phyloP scores from a whole-genome alignment of 139 green algal species.

The Cymbomonas tetramitiformis region DNA sequence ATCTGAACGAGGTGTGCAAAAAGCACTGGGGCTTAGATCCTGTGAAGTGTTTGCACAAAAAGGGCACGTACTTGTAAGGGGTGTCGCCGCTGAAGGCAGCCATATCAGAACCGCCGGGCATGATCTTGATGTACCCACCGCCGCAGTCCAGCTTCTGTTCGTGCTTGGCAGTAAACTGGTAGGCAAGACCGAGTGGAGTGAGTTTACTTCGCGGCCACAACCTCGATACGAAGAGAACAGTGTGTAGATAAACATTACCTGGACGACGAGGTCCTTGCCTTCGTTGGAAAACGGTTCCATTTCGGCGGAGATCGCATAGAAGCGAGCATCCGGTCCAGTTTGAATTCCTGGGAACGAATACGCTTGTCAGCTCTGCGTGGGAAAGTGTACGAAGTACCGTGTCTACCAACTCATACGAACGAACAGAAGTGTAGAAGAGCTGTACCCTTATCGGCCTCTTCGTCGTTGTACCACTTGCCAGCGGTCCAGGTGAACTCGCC shows the following conservation, averaged over 20 bases:
- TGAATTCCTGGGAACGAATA: too few relatives aligned
- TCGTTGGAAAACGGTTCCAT: slow-evolving; percentile 59
- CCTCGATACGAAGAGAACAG: too few relatives aligned
- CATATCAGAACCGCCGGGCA: slow-evolving; percentile 52
- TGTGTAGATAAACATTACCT: too few relatives aligned
- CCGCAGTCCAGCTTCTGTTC: slow-evolving; percentile 78
- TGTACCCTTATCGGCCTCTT: slow-evolving; percentile 3
- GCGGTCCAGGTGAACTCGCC: slow-evolving; percentile 50
- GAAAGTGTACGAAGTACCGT: too few relatives aligned
- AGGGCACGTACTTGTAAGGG: too few relatives aligned
- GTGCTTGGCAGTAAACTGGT: slow-evolving; percentile 77
- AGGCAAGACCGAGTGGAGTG: too few relatives aligned
- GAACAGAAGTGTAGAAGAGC: too few relatives aligned
- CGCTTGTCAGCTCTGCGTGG: too few relatives aligned
- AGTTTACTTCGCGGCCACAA: too few relatives aligned
- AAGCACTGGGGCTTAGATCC: not conserved
- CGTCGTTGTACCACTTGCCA: slow-evolving; percentile 42
- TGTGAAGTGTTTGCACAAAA: slow-evolving; percentile 17
- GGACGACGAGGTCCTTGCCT: slow-evolving; percentile 67
- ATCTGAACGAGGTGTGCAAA: too few relatives aligned
- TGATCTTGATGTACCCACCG: slow-evolving; percentile 78
- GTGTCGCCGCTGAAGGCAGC: slow-evolving; percentile 48
- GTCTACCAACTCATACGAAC: too few relatives aligned
- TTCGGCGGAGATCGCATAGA: slow-evolving; percentile 46
- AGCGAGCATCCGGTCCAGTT: slow-evolving; percentile 59